A percentile compares a stretch with the other conserved stretches of the same genome.
These are phyloP conservation scores for Mikania micrantha DNA, from an alignment of 129 eudicot species.

Conservation along the genomic window DNA sequence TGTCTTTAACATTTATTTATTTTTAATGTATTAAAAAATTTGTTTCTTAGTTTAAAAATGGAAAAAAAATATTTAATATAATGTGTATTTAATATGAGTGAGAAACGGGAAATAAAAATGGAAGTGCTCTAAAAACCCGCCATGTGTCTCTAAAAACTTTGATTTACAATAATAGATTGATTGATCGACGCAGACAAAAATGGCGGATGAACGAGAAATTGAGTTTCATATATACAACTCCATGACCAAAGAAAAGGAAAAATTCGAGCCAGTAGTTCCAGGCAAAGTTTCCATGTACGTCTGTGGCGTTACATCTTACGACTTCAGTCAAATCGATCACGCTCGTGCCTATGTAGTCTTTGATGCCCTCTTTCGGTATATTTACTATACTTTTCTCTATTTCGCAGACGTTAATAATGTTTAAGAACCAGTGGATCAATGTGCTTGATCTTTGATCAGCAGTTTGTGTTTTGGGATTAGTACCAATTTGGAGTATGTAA, in stretches of 20 bases:
- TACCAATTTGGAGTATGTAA: background rate
- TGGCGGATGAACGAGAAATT: constrained; percentile 11
- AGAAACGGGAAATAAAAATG: too few species aligned
- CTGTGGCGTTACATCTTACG: constrained; percentile 58
- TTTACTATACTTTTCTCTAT: background rate
- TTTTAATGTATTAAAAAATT: too few species aligned
- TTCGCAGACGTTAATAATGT: background rate
- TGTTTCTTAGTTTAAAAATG: too few species aligned
- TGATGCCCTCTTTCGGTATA: constrained; percentile 54
- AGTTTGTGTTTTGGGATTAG: background rate
- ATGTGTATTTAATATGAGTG: too few species aligned
- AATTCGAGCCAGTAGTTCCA: constrained; percentile 33
- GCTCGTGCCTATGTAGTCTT: constrained; percentile 73
- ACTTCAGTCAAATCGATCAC: constrained; percentile 59
- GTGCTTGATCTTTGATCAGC: background rate
- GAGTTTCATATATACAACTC: constrained; percentile 38
- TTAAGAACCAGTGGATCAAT: too few species aligned
- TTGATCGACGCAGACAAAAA: too few species aligned
- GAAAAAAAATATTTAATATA: too few species aligned
- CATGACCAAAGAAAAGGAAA: constrained; percentile 50
- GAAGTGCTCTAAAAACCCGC: too few species aligned
- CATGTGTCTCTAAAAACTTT: too few species aligned
- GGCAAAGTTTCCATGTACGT: constrained; percentile 65
- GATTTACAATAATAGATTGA: too few species aligned
- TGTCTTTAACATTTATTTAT: too few species aligned